Evolutionary conservation across 2,329 filamentous ascomycete species (phyloP).

Genomic region (Fusarium subglutinans): DNA sequence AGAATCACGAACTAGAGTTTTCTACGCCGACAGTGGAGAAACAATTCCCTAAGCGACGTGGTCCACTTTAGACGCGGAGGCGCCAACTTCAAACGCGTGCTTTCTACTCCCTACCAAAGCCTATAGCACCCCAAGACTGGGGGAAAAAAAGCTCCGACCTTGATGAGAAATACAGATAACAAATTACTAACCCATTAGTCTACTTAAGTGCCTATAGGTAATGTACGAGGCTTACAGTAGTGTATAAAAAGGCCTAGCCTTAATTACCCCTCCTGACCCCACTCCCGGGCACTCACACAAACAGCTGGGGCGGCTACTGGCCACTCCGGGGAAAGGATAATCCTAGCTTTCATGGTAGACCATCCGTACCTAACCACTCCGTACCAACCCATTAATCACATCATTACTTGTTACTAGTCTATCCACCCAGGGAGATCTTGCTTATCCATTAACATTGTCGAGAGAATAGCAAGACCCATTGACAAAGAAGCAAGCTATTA

Average conservation of each 20-base stretch:
- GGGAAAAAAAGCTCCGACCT: not conserved
- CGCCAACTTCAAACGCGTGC: conserved; percentile 10
- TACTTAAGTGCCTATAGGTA: not conserved
- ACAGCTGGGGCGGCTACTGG: not conserved
- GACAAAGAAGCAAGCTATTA: not conserved
- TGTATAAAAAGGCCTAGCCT: not conserved
- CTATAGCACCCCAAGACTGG: not conserved
- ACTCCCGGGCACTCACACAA: not conserved
- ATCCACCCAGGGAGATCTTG: conserved; percentile 1
- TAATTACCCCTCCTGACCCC: not conserved
- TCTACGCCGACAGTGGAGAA: conserved; percentile 25
- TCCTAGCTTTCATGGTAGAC: not conserved
- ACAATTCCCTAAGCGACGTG: conserved; percentile 24
- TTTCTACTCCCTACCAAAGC: not conserved
- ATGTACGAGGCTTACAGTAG: not conserved
- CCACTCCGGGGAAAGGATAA: not conserved
- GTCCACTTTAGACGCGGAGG: conserved; percentile 21
- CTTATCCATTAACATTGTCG: not conserved
- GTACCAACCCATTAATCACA: conserved; percentile 16
- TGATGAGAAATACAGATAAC: not conserved
- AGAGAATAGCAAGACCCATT: not conserved
- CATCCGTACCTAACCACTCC: not conserved
- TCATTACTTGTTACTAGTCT: conserved; percentile 13
- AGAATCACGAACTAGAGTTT: conserved; percentile 31
- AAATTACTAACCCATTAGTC: not conserved